A percentile compares a stretch with the other conserved stretches of the same genome.
Conservation (phyloP, 192 early-diverging fungal genomes). For the Coemansia sp. region DNA sequence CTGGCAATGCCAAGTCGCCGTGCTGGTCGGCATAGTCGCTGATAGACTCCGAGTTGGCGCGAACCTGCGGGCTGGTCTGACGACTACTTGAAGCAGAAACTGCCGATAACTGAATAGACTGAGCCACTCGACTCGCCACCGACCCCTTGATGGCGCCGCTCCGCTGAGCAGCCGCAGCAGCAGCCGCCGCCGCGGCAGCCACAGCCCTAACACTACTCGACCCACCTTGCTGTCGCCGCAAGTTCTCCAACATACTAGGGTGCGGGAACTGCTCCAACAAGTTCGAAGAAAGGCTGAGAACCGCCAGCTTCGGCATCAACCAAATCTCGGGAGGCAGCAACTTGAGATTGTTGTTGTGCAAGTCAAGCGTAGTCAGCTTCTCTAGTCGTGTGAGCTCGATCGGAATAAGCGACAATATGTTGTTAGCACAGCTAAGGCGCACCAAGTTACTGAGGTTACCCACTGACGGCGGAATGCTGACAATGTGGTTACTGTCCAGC, state of each 20-base stretch:
- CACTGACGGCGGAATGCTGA: constrained; percentile 66
- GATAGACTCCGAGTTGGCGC: constrained; percentile 31
- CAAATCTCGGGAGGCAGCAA: constrained; percentile 77
- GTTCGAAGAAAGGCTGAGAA: constrained; percentile 82
- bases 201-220: constrained; percentile 51
- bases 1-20: not conserved
- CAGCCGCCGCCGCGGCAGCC: constrained; percentile 50
- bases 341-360: constrained; percentile 78
- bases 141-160: constrained; percentile 33
- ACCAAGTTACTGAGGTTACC: constrained; percentile 59
- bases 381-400: constrained; percentile 68
- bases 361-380: constrained; percentile 65
- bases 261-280: constrained; percentile 79
- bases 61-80: constrained; percentile 43
- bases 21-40: constrained; percentile 5
- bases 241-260: constrained; percentile 62
- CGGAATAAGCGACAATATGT: constrained; percentile 68
- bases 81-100: constrained; percentile 36
- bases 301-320: constrained; percentile 65
- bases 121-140: constrained; percentile 19
- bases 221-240: constrained; percentile 51
- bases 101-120: constrained; percentile 31
- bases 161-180: constrained; percentile 53
- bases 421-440: constrained; percentile 68
- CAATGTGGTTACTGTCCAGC: constrained; percentile 73